Evolutionary conservation across 331 rosid species (phyloP).

Genomic region (Arachis monticola): DNA sequence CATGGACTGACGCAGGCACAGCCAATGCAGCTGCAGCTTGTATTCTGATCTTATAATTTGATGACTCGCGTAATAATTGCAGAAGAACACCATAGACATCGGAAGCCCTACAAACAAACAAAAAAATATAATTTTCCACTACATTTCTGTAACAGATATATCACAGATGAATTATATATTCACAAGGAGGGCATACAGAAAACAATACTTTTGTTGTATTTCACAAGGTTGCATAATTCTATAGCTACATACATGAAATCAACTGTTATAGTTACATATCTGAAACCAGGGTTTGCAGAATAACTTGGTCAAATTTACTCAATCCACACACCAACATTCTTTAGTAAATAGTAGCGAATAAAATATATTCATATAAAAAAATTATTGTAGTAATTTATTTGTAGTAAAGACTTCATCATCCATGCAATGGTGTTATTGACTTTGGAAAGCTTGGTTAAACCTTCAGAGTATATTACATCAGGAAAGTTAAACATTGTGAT

Average conservation of each 20-base stretch:
- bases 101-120: constrained; percentile 67
- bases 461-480: no score
- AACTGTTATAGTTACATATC: neutral
- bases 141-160: neutral
- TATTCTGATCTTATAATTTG: constrained; percentile 89
- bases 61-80: constrained; percentile 78
- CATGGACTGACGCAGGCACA: constrained; percentile 72
- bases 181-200: neutral
- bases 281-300: neutral
- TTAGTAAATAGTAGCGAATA: neutral
- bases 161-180: neutral
- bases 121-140: neutral
- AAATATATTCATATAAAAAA: no score
- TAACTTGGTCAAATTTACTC: neutral
- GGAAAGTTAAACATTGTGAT: neutral
- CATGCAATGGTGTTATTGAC: neutral
- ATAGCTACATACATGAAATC: neutral
- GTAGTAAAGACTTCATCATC: neutral
- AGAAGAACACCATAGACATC: constrained; percentile 82
- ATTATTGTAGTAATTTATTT: no score
- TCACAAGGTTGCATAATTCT: neutral
- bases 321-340: neutral
- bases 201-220: neutral
- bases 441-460: neutral
- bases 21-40: constrained; percentile 98